phyloP scores from a whole-genome alignment of 164 flowering plant genomes.

The Nymphaea colorata region DNA sequence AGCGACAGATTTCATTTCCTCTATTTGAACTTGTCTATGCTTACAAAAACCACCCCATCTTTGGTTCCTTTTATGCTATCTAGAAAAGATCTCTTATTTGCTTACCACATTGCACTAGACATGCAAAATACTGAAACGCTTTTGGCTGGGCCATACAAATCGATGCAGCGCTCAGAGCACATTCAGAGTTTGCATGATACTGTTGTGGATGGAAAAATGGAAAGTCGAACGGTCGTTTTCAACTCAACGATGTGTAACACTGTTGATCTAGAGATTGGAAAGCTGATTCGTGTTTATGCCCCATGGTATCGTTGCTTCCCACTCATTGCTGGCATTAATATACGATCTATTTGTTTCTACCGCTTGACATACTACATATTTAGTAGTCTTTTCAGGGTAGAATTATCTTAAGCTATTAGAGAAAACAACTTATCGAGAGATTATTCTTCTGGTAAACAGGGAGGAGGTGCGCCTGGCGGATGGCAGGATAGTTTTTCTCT shows the following conservation, averaged over 20 bases:
- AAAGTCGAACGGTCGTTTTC: slow-evolving; percentile 37
- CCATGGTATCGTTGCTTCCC: slow-evolving; percentile 50
- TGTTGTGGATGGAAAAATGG: slow-evolving; percentile 8
- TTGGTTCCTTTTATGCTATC: not conserved
- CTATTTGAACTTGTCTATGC: too few relatives aligned
- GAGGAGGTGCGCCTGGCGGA: slow-evolving; percentile 37
- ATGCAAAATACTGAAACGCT: not conserved
- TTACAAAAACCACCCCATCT: too few relatives aligned
- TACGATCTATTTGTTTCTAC: too few relatives aligned
- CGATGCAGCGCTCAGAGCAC: slow-evolving; percentile 22
- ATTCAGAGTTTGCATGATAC: slow-evolving; percentile 6
- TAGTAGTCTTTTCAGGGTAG: too few relatives aligned
- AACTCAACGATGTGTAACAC: slow-evolving; percentile 39
- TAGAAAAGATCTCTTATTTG: too few relatives aligned
- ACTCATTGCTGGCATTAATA: too few relatives aligned
- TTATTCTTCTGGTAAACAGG: slow-evolving; percentile 25
- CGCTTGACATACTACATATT: too few relatives aligned
- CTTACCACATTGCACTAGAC: not conserved
- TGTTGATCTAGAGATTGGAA: slow-evolving; percentile 74
- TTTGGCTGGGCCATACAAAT: not conserved
- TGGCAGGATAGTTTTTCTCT: slow-evolving; percentile 21
- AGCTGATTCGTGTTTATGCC: slow-evolving; percentile 38
- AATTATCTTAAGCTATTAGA: too few relatives aligned
- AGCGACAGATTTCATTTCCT: not conserved
- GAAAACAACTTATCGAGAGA: too few relatives aligned